These are phyloP conservation scores for Neurospora sp. DNA, from an alignment of 495 filamentous ascomycete species.

Conservation along the genomic window DNA sequence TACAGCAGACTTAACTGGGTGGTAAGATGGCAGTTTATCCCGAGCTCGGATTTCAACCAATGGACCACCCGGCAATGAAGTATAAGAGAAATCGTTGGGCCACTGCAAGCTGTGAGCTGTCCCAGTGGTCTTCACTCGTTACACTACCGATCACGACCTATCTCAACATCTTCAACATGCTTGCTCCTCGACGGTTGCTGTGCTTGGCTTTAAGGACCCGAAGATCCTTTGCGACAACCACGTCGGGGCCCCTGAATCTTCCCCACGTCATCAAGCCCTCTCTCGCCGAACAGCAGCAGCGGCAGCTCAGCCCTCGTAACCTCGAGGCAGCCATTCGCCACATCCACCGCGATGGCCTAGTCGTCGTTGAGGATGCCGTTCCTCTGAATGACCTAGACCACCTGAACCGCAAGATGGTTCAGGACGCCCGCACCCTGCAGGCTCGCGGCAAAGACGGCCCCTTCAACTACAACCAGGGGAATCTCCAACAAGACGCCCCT, in stretches of 20 bases:
- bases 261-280: slow-evolving; percentile 7
- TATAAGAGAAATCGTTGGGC: background rate
- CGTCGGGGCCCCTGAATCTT: background rate
- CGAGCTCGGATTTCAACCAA: background rate
- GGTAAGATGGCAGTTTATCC: background rate
- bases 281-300: slow-evolving; percentile 6
- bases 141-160: slow-evolving; percentile 3
- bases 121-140: slow-evolving; percentile 1
- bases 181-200: slow-evolving; percentile 5
- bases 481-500: slow-evolving; percentile 46
- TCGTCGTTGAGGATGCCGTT: slow-evolving; percentile 45
- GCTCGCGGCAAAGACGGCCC: slow-evolving; percentile 33
- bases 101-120: background rate
- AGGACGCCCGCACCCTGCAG: slow-evolving; percentile 36
- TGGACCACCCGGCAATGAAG: background rate
- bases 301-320: slow-evolving; percentile 25
- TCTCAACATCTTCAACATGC: slow-evolving; percentile 5
- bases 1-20: background rate
- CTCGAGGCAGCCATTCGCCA: slow-evolving; percentile 41
- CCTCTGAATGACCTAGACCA: slow-evolving; percentile 32
- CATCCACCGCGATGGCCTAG: slow-evolving; percentile 44
- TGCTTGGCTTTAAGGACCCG: background rate
- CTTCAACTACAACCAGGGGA: slow-evolving; percentile 45
- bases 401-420: slow-evolving; percentile 41
- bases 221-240: background rate